Conservation (phyloP, 23 red algal genomes). For the Gracilaria gracilis region DNA sequence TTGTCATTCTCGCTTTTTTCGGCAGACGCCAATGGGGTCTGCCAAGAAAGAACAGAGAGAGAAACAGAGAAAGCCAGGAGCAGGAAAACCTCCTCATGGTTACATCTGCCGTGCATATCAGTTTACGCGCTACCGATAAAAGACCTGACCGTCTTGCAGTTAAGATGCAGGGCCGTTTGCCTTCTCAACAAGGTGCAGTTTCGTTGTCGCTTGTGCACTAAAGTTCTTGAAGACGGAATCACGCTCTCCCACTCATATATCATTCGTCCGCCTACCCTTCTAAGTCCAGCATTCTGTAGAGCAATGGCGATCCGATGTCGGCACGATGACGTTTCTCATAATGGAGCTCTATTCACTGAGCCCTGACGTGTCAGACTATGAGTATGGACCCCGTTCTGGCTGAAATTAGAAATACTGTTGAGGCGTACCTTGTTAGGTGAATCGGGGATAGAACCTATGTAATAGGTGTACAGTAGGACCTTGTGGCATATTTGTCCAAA, state of each 20-base stretch:
- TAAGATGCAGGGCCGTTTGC: background rate
- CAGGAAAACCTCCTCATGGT: background rate
- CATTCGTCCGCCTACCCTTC: background rate
- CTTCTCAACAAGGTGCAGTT: background rate
- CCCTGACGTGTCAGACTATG: too few relatives aligned
- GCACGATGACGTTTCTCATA: too few relatives aligned
- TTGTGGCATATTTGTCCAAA: too few relatives aligned
- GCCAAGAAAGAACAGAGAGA: background rate
- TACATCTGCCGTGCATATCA: background rate
- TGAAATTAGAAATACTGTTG: too few relatives aligned
- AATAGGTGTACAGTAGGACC: too few relatives aligned
- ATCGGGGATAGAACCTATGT: too few relatives aligned
- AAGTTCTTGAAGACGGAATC: background rate
- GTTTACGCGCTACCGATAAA: background rate
- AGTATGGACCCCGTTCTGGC: too few relatives aligned
- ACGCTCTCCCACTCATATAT: background rate
- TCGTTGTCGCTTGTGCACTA: background rate
- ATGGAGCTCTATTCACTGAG: too few relatives aligned
- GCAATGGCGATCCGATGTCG: too few relatives aligned
- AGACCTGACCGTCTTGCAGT: background rate
- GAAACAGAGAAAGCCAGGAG: background rate
- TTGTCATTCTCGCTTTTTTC: background rate
- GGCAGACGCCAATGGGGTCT: background rate
- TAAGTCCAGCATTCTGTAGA: too few relatives aligned
- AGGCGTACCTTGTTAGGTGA: too few relatives aligned